Evolutionary conservation across 805 yeast genomes (phyloP).

Genomic region (Cyberlindnera meyerae): DNA sequence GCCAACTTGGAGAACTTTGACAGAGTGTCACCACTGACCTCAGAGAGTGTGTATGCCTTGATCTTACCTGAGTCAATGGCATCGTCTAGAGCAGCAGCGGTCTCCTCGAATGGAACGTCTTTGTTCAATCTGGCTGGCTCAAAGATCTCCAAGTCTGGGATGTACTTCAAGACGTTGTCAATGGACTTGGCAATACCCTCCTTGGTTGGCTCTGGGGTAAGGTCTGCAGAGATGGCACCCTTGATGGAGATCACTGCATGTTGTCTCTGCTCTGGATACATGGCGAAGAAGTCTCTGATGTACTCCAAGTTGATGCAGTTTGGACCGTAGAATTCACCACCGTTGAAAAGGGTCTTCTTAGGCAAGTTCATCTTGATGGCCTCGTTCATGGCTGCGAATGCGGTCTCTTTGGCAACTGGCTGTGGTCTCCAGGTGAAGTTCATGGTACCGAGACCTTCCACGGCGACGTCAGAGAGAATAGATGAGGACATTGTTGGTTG

Average conservation of each 20-base stretch:
- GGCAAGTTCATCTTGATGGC: conserved; percentile 39
- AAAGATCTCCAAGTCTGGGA: conserved; percentile 53
- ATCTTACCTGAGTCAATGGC: conserved; percentile 59
- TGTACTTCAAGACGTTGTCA: conserved; percentile 33
- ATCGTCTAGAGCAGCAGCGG: conserved; percentile 51
- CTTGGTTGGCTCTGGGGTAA: conserved; percentile 45
- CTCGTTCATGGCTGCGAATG: conserved; percentile 48
- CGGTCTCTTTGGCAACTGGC: conserved; percentile 50
- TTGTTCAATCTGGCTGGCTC: conserved; percentile 71
- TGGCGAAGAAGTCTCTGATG: conserved; percentile 51
- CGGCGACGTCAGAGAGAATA: conserved; percentile 10
- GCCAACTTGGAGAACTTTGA: conserved; percentile 49
- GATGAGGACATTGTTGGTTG: not conserved
- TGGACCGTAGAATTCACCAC: conserved; percentile 76
- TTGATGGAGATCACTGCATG: conserved; percentile 62
- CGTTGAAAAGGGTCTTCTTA: conserved; percentile 54
- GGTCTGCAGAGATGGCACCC: conserved; percentile 45
- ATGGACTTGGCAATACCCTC: conserved; percentile 46
- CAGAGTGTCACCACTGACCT: conserved; percentile 60
- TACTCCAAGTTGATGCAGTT: conserved; percentile 48
- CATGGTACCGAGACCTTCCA: conserved; percentile 74
- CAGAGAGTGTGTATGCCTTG: conserved; percentile 71
- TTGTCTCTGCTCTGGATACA: conserved; percentile 50
- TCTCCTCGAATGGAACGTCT: conserved; percentile 51
- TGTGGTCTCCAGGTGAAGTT: conserved; percentile 64